These are phyloP conservation scores for Ceratocystiopsis minuta DNA, from an alignment of 2,329 filamentous ascomycete species.

Conservation along the genomic window DNA sequence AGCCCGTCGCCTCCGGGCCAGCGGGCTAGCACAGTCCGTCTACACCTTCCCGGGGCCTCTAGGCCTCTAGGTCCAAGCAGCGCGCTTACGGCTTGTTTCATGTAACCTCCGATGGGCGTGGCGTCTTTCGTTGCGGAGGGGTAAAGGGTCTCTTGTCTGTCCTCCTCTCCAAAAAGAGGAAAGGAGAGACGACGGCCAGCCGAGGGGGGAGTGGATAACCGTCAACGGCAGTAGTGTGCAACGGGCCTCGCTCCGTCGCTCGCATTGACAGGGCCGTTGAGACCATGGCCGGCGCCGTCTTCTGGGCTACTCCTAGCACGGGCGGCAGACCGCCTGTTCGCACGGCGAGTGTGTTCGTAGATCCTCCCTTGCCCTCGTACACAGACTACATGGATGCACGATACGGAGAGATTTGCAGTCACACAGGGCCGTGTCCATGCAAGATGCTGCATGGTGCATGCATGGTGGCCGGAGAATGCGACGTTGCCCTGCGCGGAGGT, in stretches of 20 bases:
- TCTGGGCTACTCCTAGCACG: not conserved
- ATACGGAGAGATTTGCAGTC: too few relatives aligned
- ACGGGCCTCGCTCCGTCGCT: too few relatives aligned
- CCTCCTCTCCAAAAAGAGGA: too few relatives aligned
- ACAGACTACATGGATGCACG: not conserved
- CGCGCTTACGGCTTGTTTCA: constrained; percentile 9
- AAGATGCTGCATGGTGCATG: not conserved
- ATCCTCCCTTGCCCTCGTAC: not conserved
- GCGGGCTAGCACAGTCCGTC: not conserved
- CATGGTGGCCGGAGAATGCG: not conserved
- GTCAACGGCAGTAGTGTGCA: too few relatives aligned
- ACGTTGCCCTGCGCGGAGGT: not conserved
- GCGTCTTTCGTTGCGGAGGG: too few relatives aligned
- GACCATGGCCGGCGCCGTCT: too few relatives aligned
- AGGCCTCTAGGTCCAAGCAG: constrained; percentile 1
- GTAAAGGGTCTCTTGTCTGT: too few relatives aligned
- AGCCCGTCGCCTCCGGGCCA: not conserved
- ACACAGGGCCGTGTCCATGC: not conserved
- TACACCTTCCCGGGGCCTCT: not conserved
- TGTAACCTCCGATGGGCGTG: too few relatives aligned
- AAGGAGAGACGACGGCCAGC: too few relatives aligned
- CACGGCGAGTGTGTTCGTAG: not conserved
- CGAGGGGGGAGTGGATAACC: too few relatives aligned
- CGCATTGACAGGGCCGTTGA: too few relatives aligned
- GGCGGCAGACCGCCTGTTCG: too few relatives aligned